Evolutionary conservation across 768 basidiomycete genomes (phyloP), one percentile per base, ranked within the genome.

Genomic region (Udeniomyces megalosporus): DNA sequence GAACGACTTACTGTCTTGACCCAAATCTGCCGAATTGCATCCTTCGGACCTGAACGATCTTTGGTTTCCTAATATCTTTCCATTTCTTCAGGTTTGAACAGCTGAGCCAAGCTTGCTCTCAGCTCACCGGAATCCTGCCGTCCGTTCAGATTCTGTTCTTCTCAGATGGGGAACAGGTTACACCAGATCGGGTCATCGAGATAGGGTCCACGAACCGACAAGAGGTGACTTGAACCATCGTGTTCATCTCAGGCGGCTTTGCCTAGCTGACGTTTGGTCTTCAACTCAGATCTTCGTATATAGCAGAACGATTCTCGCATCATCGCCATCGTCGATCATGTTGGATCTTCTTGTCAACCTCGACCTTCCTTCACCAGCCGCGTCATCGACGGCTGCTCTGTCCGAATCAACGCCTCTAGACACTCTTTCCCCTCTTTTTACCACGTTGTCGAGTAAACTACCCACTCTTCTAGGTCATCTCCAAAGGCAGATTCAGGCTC

Each of bases 91-190:
- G n/a, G n/a, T n/a, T n/a, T n/a, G n/a, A n/a, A n/a, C n/a, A n/a
- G n/a, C n/a, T n/a, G n/a, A n/a, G n/a, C n/a, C n/a, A n/a, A n/a
- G n/a, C n/a, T n/a, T n/a, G n/a, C n/a, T n/a, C n/a, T n/a, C n/a
- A n/a, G n/a, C n/a, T n/a, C n/a, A n/a, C n/a, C n/a, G n/a, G n/a
- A n/a, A n/a, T n/a, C n/a, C n/a, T n/a, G n/a, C n/a, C n/a, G n/a
- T n/a, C n/a, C n/a, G n/a, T n/a, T n/a, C n/a, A n/a, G n/a, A n/a
- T n/a, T n/a, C n/a, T n/a, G n/a, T 62, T 62, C 61, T 62, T 56
- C 54, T 42, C 52, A 2, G 45, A 62, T 48, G 61, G 61, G 4
- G 55, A 62, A 24, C 61, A 62, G 61, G 28, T 57, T 17, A 20
- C 54, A 35, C 54, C 56, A 38, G 61, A 62, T 15, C 56, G 57